Conservation (phyloP, 148 eudicot species). For the Rhododendron ovatum region DNA sequence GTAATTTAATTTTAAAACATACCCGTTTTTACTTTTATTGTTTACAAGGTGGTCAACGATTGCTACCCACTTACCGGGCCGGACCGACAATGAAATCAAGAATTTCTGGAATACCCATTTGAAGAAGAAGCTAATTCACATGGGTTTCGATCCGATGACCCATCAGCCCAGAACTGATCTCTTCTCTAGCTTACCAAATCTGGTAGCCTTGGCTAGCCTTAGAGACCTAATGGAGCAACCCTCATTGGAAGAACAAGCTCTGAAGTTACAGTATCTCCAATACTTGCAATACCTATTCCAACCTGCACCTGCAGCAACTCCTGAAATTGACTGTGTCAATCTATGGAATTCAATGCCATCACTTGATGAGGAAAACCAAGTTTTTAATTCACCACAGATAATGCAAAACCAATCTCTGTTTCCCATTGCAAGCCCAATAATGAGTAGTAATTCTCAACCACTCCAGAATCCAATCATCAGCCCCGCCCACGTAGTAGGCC, state of each 20-base stretch:
- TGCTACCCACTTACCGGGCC: constrained; percentile 78
- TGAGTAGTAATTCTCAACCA: background rate
- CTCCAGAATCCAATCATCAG: background rate
- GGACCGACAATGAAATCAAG: constrained; percentile 93
- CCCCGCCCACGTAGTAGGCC: background rate
- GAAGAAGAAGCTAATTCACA: constrained; percentile 89
- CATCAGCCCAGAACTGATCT: constrained; percentile 88
- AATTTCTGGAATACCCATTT: constrained; percentile 97
- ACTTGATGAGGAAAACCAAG: constrained; percentile 4
- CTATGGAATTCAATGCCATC: background rate
- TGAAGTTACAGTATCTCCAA: constrained; percentile 64
- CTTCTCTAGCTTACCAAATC: constrained; percentile 74
- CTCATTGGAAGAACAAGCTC: constrained; percentile 76
- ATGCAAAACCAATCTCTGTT: constrained; percentile 15
- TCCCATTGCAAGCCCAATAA: constrained; percentile 40
- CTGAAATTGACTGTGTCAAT: background rate
- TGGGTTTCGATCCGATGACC: constrained; percentile 96
- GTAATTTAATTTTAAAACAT: background rate
- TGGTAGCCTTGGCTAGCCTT: constrained; percentile 79
- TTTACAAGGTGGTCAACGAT: constrained; percentile 85
- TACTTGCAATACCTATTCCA: constrained; percentile 64
- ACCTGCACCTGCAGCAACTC: constrained; percentile 23
- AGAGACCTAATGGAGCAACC: constrained; percentile 62
- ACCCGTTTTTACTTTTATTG: background rate
- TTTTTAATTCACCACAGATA: background rate